Evolutionary conservation across 179 eudicot species (phyloP), one percentile per base, ranked within the genome.

Genomic region (Dionaea muscipula): DNA sequence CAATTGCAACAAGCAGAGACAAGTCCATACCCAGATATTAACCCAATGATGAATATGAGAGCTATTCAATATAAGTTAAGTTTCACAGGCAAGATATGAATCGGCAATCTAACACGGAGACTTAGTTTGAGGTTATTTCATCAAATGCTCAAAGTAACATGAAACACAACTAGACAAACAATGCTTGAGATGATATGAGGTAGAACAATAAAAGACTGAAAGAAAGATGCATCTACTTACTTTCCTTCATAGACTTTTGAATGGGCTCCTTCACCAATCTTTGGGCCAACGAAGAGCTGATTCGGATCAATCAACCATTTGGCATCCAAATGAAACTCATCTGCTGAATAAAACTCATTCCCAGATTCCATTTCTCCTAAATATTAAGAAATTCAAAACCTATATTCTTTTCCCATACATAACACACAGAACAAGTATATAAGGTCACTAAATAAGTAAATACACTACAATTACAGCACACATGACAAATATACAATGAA

Each of bases 251-350:
- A 86, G 18, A 89, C 97, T 75, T 89, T 89, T 65, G 97, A 95
- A 78, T 89, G 95, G 61, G 97, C 95, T 57, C 97, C 95, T 56
- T 85, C 97, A 44, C 97, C 97, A 71, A 89, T 89, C 81, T 76
- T 85, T n/a, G 95, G 97, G 9, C 97, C 97, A 62, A 89, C 93
- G 67, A 89, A 81, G 17, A 89, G 84, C 62, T 75, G 89, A 72
- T 79, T 83, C 35, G 97, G 97, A 86, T 89, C 97, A 77, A 89
- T 62, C 78, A 85, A 65, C 93, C 86, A 81, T 60, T 85, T 89
- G 43, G 89, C 69, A 68, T 89, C 97, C 75, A 89, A 75, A 68
- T 55, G 66, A 63, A 85, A 79, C 68, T 79, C 93, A 45, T 67
- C 78, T 35, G 64, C 77, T 22, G 84, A 63, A 58, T 73, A 65